Base-by-base conservation (phyloP, 306 rosid genomes). In the Bauhinia variegata region DNA sequence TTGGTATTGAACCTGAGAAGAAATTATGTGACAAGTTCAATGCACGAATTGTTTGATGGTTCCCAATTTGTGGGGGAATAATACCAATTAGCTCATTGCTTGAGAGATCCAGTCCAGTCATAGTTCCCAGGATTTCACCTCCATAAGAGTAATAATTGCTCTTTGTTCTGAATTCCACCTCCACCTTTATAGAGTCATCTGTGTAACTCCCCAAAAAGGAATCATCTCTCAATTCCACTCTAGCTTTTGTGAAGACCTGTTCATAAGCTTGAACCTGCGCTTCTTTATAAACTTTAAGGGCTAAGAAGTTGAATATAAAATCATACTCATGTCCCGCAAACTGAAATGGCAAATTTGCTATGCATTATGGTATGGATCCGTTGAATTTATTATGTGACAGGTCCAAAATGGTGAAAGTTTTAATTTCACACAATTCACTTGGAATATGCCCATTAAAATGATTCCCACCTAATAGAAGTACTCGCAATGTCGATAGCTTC, bases 391-490 rank as follows among this genome's bases (percentile, higher is more conserved):
- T 54, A 4, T 3, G 34, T 4, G 70, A 64, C 23, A 36, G 41
- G 23, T 50, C 60, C 13, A 51, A 14, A 15, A 48, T 12, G 2
- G 1, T 13, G 1, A 65, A 13, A 8, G 16, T 16, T 38, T 44
- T 13, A 8, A 65, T 10, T 2, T 19, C 2, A 11, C 49, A 65
- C 0, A 65, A 7, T 2, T 65, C 18, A 2, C 4, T 32, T 33
- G 60, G 71, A 52, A 66, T 38, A 6, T 4, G 4, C 13, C 49
- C 71, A 11, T 53, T 16, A 6, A 66, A 34, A 51, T 37, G 3
- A 38, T 66, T 66, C 7, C 15, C 60, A 4, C 50, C 41, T 4
- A 66, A 12, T 30, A 50, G 46, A 8, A 66, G 48, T 14, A 37
- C 15, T 15, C 16, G 7, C 3, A 65, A 23, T 5, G 4, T 7